phyloP scores from a whole-genome alignment of 2,329 filamentous ascomycete genomes.

The Sordariomycetes sp. region DNA sequence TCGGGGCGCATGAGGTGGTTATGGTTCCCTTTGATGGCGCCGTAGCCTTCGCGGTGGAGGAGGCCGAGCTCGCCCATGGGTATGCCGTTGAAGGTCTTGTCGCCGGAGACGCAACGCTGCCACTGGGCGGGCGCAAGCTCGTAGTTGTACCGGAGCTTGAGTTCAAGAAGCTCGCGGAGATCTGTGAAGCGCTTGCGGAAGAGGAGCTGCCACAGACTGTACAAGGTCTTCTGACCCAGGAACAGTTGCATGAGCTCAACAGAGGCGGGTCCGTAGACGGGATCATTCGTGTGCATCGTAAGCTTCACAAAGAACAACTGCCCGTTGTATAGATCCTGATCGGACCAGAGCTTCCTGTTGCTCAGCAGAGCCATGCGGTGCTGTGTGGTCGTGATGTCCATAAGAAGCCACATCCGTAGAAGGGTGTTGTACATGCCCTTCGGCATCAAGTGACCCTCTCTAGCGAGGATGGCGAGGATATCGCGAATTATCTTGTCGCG shows the following conservation, averaged over 20 bases:
- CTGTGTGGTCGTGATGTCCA: slow-evolving; percentile 53
- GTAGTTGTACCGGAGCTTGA: slow-evolving; percentile 50
- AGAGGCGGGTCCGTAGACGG: slow-evolving; percentile 41
- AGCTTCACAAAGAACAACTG: slow-evolving; percentile 65
- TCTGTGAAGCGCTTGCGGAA: slow-evolving; percentile 42
- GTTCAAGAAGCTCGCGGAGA: slow-evolving; percentile 40
- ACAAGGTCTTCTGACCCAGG: slow-evolving; percentile 47
- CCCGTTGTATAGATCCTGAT: slow-evolving; percentile 50
- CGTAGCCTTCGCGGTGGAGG: slow-evolving; percentile 48
- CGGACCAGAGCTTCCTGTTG: slow-evolving; percentile 43
- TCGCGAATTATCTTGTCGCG: slow-evolving; percentile 48
- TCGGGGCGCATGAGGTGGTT: slow-evolving; percentile 45
- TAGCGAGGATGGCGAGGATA: slow-evolving; percentile 52
- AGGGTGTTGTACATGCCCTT: slow-evolving; percentile 33
- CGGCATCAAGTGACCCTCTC: slow-evolving; percentile 49
- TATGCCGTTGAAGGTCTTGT: slow-evolving; percentile 37
- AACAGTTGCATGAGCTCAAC: slow-evolving; percentile 46
- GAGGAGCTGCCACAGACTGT: slow-evolving; percentile 50
- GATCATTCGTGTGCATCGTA: slow-evolving; percentile 58
- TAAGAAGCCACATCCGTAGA: slow-evolving; percentile 63
- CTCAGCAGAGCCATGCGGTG: slow-evolving; percentile 46
- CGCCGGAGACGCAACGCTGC: slow-evolving; percentile 7
- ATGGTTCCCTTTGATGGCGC: slow-evolving; percentile 18
- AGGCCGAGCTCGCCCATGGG: slow-evolving; percentile 41
- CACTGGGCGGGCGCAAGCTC: slow-evolving; percentile 16